A percentile compares a stretch with the other conserved stretches of the same genome.
phyloP scores from a whole-genome alignment of 2,329 filamentous ascomycete species.

The Aureobasidium pullulans region DNA sequence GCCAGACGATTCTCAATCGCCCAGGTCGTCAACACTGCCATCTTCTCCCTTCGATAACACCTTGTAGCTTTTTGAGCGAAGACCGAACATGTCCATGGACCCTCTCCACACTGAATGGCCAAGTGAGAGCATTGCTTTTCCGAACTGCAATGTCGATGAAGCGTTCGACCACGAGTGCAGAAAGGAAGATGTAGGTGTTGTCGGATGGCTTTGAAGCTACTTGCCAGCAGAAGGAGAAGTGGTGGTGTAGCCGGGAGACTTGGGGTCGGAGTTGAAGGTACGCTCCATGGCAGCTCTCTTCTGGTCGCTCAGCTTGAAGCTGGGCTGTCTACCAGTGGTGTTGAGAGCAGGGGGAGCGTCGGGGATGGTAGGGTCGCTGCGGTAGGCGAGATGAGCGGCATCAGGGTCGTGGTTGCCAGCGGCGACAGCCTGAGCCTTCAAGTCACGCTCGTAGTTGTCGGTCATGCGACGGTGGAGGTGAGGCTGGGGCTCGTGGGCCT shows the following conservation, averaged over 20 bases:
- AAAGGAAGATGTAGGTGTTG: background rate
- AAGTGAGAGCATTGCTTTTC: background rate
- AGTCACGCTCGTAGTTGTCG: constrained; percentile 25
- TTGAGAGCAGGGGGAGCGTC: constrained; percentile 16
- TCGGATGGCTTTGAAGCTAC: background rate
- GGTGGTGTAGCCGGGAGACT: constrained; percentile 4
- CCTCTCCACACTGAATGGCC: background rate
- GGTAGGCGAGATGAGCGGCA: constrained; percentile 1
- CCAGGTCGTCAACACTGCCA: background rate
- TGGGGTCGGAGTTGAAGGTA: constrained; percentile 17
- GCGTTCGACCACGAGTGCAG: constrained; percentile 3
- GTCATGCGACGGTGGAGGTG: constrained; percentile 19
- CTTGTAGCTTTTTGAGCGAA: background rate
- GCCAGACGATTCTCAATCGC: background rate
- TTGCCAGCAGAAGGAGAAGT: background rate
- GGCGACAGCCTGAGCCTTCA: constrained; percentile 14
- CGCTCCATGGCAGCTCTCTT: constrained; percentile 25
- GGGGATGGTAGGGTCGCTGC: constrained; percentile 7
- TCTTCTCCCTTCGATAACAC: background rate
- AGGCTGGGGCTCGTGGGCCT: constrained; percentile 6
- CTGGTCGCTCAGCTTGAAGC: constrained; percentile 25
- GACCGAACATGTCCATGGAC: background rate
- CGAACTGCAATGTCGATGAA: background rate
- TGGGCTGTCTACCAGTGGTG: constrained; percentile 18
- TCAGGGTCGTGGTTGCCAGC: constrained; percentile 1